Evolutionary conservation across 495 filamentous ascomycete species (phyloP), one percentile per base, ranked within the genome.

Genomic region (Hypoxylon perforatum): DNA sequence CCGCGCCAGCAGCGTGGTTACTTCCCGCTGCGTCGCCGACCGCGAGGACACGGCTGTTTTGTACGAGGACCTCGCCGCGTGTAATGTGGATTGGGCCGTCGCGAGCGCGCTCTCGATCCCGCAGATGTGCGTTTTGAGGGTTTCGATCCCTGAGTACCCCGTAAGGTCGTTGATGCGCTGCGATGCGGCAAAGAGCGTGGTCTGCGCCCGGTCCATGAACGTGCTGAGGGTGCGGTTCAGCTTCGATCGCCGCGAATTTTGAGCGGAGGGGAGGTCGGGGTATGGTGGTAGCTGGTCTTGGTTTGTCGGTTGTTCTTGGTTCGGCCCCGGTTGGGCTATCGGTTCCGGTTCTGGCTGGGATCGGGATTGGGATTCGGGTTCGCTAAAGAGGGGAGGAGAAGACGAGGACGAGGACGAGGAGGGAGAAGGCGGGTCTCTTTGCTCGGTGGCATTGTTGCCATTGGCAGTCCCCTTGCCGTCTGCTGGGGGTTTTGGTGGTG

Each of bases 91-190:
- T 50, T 92, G 90, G 8, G 90, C 87, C 15, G 78, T 63, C 50
- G 84, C 85, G 30, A 94, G 90, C 21, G 79, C 77, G 8, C 75
- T 51, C 75, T 99, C 95, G 85, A 85, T 91, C 5, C 73, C 72
- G 18, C 85, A 82, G 75, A 98, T 97, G 14, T 88, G 84, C 4
- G 79, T 77, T 73, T 97, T 94, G 48, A 99, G 82, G 10, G 88
- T 80, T 73, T 97, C 95, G 76, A 99, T 99, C 35, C 90, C 89
- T 1, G 91, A 90, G 84, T 99, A 99, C 11, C 96, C 96, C 1
- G 96, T 99, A 47, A 97, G 82, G 70, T 92, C 91, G 76, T 98
- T 98, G 76, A 99, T 84, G 56, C 88, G 89, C 73, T 97, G 93
- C 4, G 91, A 90, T 10, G 93, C 93, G 54, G 88, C 85, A 65